These are phyloP conservation scores for Gossypium gossypioides DNA, from an alignment of 441 rosid species.

Conservation along the genomic window DNA sequence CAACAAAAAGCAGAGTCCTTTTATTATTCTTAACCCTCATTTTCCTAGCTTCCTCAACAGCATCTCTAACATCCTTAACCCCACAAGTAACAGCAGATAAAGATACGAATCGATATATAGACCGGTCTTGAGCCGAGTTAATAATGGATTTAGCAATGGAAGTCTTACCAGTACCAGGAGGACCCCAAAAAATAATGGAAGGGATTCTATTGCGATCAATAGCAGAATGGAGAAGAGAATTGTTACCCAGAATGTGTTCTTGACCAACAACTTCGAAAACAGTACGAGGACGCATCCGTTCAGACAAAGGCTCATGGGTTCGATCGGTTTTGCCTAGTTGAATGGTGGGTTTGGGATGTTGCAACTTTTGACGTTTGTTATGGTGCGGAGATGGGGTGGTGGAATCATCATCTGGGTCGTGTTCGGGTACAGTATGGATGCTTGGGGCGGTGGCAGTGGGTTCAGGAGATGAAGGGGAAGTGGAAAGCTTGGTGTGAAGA, in stretches of 20 bases:
- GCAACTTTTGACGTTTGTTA: constrained; percentile 30
- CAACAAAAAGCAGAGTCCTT: constrained; percentile 61
- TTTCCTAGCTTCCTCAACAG: constrained; percentile 54
- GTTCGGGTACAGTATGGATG: constrained; percentile 4
- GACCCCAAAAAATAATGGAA: constrained; percentile 72
- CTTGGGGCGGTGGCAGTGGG: constrained; percentile 14
- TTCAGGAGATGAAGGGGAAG: constrained; percentile 14
- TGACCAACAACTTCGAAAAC: constrained; percentile 61
- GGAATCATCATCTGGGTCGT: neutral
- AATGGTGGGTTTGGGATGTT: neutral
- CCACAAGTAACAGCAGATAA: constrained; percentile 67
- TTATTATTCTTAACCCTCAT: constrained; percentile 31
- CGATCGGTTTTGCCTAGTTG: neutral
- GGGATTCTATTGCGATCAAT: constrained; percentile 47
- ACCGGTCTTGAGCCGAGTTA: constrained; percentile 32
- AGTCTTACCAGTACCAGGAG: constrained; percentile 81
- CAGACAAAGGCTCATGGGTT: constrained; percentile 47
- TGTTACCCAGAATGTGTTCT: constrained; percentile 48
- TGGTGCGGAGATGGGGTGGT: constrained; percentile 13
- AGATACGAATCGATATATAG: constrained; percentile 42
- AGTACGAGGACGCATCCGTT: constrained; percentile 68
- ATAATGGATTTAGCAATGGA: constrained; percentile 58
- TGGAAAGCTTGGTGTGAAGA: constrained; percentile 21
- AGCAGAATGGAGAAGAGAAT: constrained; percentile 52
- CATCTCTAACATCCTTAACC: constrained; percentile 71